Percentiles rank a stretch among this genome's conserved stretches.
These are phyloP conservation scores for Silene noctiflora DNA, from an alignment of 179 eudicot genomes.

Conservation along the genomic window DNA sequence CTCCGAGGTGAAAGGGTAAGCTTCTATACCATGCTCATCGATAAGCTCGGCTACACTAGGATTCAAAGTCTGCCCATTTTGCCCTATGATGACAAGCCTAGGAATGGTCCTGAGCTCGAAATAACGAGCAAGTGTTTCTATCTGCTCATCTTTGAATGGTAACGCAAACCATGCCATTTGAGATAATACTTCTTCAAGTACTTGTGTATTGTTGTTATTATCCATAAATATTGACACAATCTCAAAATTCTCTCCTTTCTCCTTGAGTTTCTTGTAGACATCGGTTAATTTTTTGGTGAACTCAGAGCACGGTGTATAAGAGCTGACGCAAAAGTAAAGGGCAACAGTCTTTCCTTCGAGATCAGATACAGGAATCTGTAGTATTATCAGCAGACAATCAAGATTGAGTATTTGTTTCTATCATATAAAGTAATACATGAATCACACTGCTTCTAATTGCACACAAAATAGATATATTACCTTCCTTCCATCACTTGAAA, in stretches of 20 bases:
- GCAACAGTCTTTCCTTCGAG: slow-evolving; percentile 71
- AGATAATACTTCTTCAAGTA: slow-evolving; percentile 32
- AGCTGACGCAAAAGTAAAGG: slow-evolving; percentile 45
- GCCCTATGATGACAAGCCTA: slow-evolving; percentile 53
- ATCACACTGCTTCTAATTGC: too few relatives aligned
- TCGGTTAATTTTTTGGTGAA: slow-evolving; percentile 46
- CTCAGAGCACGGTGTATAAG: slow-evolving; percentile 26
- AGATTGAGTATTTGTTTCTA: neutral
- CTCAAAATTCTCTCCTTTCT: slow-evolving; percentile 51
- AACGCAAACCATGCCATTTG: slow-evolving; percentile 54
- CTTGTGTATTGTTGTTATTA: slow-evolving; percentile 41
- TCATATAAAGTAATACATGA: neutral
- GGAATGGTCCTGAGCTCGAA: slow-evolving; percentile 57
- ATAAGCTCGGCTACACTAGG: slow-evolving; percentile 49
- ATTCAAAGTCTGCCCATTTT: slow-evolving; percentile 66
- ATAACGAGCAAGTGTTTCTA: slow-evolving; percentile 48
- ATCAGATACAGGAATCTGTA: slow-evolving; percentile 53
- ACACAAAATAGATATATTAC: slow-evolving; percentile 15
- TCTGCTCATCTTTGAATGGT: slow-evolving; percentile 57
- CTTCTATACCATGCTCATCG: slow-evolving; percentile 55
- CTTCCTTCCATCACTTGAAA: slow-evolving; percentile 36
- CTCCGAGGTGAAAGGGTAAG: slow-evolving; percentile 70
- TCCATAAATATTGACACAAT: slow-evolving; percentile 60
- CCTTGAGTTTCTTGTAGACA: slow-evolving; percentile 45
- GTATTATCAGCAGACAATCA: neutral